Conservation (phyloP, 768 basidiomycete species). For the Macrolepiota dolichaula region DNA sequence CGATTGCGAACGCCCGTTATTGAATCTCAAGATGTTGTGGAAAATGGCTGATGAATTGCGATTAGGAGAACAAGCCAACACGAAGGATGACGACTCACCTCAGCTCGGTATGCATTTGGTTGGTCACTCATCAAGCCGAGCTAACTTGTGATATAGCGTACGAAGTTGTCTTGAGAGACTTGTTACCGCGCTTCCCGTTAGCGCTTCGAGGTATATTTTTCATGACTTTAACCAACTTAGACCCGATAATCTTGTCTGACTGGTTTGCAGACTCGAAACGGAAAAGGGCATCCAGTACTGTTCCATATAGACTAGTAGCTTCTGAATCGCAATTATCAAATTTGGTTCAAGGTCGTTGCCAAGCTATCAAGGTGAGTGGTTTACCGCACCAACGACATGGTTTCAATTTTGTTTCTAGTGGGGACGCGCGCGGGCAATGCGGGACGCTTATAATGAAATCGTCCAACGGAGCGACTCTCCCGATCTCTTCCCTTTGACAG, state of each 20-base stretch:
- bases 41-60: slow-evolving; percentile 15
- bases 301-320: slow-evolving; percentile 40
- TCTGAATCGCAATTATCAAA: slow-evolving; percentile 30
- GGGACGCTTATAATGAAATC: slow-evolving; percentile 33
- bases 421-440: slow-evolving; percentile 43
- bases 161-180: slow-evolving; percentile 25
- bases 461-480: slow-evolving; percentile 13
- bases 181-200: slow-evolving; percentile 40
- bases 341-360: slow-evolving; percentile 41
- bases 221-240: too few species aligned
- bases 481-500: slow-evolving; percentile 27
- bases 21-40: slow-evolving; percentile 38
- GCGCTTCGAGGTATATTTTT: slow-evolving; percentile 32
- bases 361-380: slow-evolving; percentile 45
- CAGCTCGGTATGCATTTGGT: neutral
- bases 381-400: neutral
- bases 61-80: neutral
- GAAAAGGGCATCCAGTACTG: slow-evolving; percentile 18
- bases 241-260: too few species aligned
- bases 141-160: slow-evolving; percentile 19
- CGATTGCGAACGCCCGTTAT: slow-evolving; percentile 26
- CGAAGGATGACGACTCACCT: neutral
- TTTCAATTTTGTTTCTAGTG: slow-evolving; percentile 29
- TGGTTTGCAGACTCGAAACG: slow-evolving; percentile 19
- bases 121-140: neutral